Evolutionary conservation across 2,329 filamentous ascomycete species (phyloP), one percentile per base, ranked within the genome.

Genomic region (Paecilomyces dactylethromorphus): DNA sequence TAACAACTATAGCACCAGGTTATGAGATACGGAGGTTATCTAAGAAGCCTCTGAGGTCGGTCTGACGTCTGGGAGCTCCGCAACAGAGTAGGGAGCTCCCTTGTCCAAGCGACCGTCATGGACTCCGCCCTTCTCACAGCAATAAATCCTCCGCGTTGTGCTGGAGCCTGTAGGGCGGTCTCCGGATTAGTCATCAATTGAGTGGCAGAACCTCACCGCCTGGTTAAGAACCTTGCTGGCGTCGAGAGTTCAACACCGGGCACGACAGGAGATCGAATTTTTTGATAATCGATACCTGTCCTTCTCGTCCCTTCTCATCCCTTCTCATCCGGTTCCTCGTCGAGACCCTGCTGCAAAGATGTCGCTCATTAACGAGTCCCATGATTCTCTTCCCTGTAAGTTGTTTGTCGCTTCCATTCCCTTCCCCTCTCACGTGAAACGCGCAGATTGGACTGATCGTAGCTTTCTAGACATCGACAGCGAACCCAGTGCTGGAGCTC

Each of bases 311-410:
- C n/a, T n/a, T n/a, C n/a, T n/a, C n/a, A n/a, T n/a, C n/a, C n/a
- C n/a, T n/a, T n/a, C n/a, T 32, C 49, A 32, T 53, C 13, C n/a
- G 29, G 56, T 58, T 58, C 45, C 49, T 26, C 49, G 31, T 54
- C 31, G 18, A 58, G 50, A 57, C 13, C n/a, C 39, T 15, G n/a
- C 15, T 21, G 24, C 62, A 65, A 77, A 70, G 63, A 89, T 90
- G 87, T 83, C 88, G 62, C 80, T 88, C 60, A 85, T 87, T 62
- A 84, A 84, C 63, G 84, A 85, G 71, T 83, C 87, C 62, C 88
- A 92, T 76, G 90, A 94, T 71, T 91, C 89, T 22, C 85, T 95
- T 22, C 90, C 90, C 54, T 93, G 90, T 92, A 83, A 65, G 84
- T 60, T n/a, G 22, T n/a, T n/a, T 52, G n/a, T n/a, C n/a, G n/a